Evolutionary conservation across 2,329 filamentous ascomycete genomes (phyloP), one percentile per base, ranked within the genome.

Genomic region (Plenodomus tracheiphilus): DNA sequence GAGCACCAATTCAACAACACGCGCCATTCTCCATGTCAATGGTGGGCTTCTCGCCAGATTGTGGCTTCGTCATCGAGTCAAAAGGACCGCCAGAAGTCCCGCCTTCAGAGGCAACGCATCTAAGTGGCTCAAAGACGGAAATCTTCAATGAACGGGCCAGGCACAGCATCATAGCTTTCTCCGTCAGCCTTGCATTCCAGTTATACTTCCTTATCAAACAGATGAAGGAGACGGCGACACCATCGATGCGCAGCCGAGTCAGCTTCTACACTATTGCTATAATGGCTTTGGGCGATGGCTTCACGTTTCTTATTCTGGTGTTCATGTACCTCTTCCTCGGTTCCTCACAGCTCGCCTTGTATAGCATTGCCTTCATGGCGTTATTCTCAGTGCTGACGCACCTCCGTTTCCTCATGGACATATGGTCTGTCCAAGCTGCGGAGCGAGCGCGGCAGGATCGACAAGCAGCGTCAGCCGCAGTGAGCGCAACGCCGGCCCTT

Each of bases 371-470:
- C 2, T 86, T 85, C 61, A 66, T 86, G 16, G 77, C 81, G 1
- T 80, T 85, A 53, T 77, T 85, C 41, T 82, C 81, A 15, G 81
- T 85, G 19, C 80, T 81, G 48, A 81, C 85, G 47, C 83, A 83
- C 25, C 84, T 86, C 74, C 80, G 82, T 43, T 86, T 87, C 56
- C 74, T 86, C 61, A 82, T 85, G 74, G 83, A 86, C 44, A 83
- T 87, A n/a, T 86, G 83, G 84, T 77, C 79, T 17, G 81, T 85
- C 2, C 84, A 86, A 62, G 80, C 75, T 19, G 78, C 79, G 3
- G 78, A 80, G 51, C 68, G 74, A 17, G 70, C 69, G 39, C 67
- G 73, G 39, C 65, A 69, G 48, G 74, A 77, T 44, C 68, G 78
- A 51, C 75, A 79, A 52, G 70, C 74, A 45, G 74, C 75, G 39